Evolutionary conservation across 2,329 filamentous ascomycete genomes (phyloP).

Genomic region (Colletotrichum shisoi): DNA sequence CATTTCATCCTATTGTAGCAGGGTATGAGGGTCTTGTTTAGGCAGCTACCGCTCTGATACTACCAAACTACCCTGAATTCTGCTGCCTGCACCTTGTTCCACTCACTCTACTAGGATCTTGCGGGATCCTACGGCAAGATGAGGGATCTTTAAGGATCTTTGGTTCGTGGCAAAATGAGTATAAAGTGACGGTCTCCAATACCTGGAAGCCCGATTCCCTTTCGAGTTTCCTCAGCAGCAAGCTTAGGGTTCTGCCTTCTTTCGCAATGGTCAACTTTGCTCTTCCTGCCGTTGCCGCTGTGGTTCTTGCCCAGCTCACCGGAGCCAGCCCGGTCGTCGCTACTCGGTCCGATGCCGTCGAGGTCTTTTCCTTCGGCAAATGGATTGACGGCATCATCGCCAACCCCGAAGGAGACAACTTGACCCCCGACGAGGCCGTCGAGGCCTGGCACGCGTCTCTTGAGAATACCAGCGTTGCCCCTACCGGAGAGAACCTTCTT

Average conservation of each 20-base stretch:
- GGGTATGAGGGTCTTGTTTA: too few species aligned
- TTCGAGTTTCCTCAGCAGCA: background rate
- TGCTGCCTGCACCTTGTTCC: too few species aligned
- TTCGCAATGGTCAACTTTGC: conserved; percentile 30
- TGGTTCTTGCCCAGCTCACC: conserved; percentile 8
- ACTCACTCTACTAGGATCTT: too few species aligned
- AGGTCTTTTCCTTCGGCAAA: conserved; percentile 31
- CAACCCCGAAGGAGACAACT: conserved; percentile 32
- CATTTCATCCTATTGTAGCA: too few species aligned
- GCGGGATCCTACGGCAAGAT: too few species aligned
- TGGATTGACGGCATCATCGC: conserved; percentile 36
- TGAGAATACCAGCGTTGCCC: background rate
- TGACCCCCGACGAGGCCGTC: conserved; percentile 30
- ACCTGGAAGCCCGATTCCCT: background rate
- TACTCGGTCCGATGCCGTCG: background rate
- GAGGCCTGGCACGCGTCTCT: conserved; percentile 17
- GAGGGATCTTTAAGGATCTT: background rate
- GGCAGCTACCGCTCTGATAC: too few species aligned
- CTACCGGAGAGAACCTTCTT: background rate
- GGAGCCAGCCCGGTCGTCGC: background rate
- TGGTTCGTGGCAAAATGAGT: background rate
- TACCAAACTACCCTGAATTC: conserved; percentile 48
- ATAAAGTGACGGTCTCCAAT: background rate
- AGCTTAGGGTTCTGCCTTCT: background rate
- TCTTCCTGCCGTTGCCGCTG: conserved; percentile 11